Base-by-base conservation (phyloP, 1,284 basidiomycete species). In the Ceratobasidium sp. region DNA sequence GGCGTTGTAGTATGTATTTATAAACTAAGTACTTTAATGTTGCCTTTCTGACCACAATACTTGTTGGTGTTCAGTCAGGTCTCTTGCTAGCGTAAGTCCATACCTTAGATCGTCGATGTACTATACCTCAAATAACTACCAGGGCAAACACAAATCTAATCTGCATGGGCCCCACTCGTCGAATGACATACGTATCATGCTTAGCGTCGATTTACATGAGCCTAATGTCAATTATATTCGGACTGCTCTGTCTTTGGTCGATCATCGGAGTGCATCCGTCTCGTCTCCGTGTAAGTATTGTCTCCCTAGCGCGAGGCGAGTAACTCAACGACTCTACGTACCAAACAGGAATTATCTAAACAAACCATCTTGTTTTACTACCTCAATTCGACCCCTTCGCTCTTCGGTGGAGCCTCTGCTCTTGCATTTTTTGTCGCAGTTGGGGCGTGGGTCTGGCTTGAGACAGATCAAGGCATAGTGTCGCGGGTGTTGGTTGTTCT, bases 141-240 rank as follows among this genome's bases (percentile, higher is more conserved):
- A 79, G 78, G 1, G 71, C 78, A 40, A 77, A 69, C 40, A 61
- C 60, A 13, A 79, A 77, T 46, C 46, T 79, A 15, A 42, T 79
- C 18, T 73, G 71, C n/a, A 79, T 69, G 58, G 66, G 71, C 44
- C 78, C 78, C 12, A 55, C 49, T 23, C 72, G 66, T 9, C 71
- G 72, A 67, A 79, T 79, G 72, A 76, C 78, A 23, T 69, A 79
- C 42, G 73, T 67, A 40, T 53, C 71, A 23, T 68, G 72, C 42
- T 44, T 69, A 20, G 71, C 78, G 15, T 79, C 78, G 20, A 69
- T 79, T 28, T 77, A 75, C 51, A 75, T 68, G 63, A 79, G 78
- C 46, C 72, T 79, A 28, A 76, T 79, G 44, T 79, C 78, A 15
- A 70, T 79, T 15, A 79, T 79, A 20, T 79, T 79, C 39, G 78